Evolutionary conservation across 148 eudicot species (phyloP).

Genomic region (Chenopodium suecicum): DNA sequence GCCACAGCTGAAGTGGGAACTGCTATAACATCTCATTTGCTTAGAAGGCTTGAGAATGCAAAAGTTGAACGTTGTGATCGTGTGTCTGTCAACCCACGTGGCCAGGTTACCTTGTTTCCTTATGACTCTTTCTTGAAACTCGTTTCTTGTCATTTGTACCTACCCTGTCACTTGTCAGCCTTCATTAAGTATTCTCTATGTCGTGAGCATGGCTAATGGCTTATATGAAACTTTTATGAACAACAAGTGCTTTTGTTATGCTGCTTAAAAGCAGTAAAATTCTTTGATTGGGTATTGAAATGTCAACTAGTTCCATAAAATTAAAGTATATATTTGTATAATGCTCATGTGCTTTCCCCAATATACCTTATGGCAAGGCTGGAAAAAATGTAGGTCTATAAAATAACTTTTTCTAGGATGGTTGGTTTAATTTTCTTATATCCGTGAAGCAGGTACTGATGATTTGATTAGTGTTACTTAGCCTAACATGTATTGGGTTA

Average conservation of each 20-base stretch:
- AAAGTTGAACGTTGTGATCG: constrained; percentile 80
- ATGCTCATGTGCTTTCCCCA: background rate
- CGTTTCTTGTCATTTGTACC: background rate
- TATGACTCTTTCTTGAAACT: background rate
- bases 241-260: background rate
- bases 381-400: background rate
- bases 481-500: constrained; percentile 2
- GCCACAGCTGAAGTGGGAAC: constrained; percentile 84
- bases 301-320: background rate
- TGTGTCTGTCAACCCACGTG: constrained; percentile 84
- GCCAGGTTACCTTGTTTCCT: constrained; percentile 49
- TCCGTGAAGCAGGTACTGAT: background rate
- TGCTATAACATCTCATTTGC: constrained; percentile 83
- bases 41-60: constrained; percentile 73
- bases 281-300: background rate
- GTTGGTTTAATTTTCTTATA: background rate
- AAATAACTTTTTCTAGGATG: background rate
- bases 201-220: background rate
- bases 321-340: background rate
- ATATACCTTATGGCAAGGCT: background rate
- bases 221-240: background rate
- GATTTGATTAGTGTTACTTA: background rate
- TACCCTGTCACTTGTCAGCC: background rate
- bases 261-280: background rate
- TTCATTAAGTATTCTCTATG: background rate